These are phyloP conservation scores for Agrostemma githago DNA, from an alignment of 148 eudicot genomes.

Conservation along the genomic window DNA sequence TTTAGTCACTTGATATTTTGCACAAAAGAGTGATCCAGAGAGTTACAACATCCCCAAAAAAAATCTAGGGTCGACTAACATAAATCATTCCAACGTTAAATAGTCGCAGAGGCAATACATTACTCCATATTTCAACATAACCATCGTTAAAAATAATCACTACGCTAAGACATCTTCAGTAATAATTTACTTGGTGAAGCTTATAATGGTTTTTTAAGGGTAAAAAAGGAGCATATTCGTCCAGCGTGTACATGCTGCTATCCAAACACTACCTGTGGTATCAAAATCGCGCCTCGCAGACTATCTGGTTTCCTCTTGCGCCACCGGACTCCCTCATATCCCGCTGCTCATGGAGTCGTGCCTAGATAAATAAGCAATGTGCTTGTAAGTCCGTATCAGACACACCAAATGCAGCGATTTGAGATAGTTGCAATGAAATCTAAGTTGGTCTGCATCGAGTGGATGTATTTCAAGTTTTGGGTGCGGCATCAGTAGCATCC, in stretches of 20 bases:
- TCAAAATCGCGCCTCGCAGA: background rate
- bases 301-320: background rate
- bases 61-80: too few relatives aligned
- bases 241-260: background rate
- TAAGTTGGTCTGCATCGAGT: constrained; percentile 11
- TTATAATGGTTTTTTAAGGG: background rate
- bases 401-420: background rate
- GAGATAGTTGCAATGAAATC: background rate
- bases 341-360: background rate
- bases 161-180: too few relatives aligned
- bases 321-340: background rate
- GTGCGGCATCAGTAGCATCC: constrained; percentile 22
- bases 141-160: too few relatives aligned
- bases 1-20: too few relatives aligned
- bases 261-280: background rate
- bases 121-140: too few relatives aligned
- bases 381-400: background rate
- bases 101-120: too few relatives aligned
- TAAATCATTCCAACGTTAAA: too few relatives aligned
- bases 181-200: background rate
- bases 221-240: background rate
- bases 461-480: constrained; percentile 13
- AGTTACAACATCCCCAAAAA: too few relatives aligned
- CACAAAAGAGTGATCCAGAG: too few relatives aligned
- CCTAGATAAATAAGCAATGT: background rate